Conservation (phyloP, 2,329 filamentous ascomycete genomes). For the Neocucurbitaria cava region DNA sequence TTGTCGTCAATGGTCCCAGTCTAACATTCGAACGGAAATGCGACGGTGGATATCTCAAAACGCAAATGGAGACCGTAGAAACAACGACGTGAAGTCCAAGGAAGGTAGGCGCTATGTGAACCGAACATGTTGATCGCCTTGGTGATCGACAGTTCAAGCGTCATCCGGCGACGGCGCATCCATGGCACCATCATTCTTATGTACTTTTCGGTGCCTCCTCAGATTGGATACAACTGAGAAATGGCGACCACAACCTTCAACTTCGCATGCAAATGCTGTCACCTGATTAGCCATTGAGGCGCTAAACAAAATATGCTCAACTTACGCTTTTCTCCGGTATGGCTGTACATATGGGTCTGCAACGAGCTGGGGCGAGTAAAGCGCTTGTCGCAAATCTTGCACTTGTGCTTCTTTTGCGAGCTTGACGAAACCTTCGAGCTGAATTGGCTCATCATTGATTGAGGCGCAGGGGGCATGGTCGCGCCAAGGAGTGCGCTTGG, state of each 20-base stretch:
- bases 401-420: slow-evolving; percentile 99
- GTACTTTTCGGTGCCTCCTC: slow-evolving; percentile 92
- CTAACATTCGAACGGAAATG: slow-evolving; percentile 37
- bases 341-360: slow-evolving; percentile 98
- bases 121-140: slow-evolving; percentile 26
- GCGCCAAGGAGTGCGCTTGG: slow-evolving; percentile 69
- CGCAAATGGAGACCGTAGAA: slow-evolving; percentile 29
- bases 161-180: slow-evolving; percentile 59
- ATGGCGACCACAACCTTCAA: slow-evolving; percentile 91
- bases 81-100: slow-evolving; percentile 18
- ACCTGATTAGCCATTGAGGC: slow-evolving; percentile 11
- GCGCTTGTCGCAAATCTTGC: slow-evolving; percentile 97
- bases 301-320: slow-evolving; percentile 28
- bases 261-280: slow-evolving; percentile 89
- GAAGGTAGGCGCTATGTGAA: slow-evolving; percentile 8
- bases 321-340: slow-evolving; percentile 98
- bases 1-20: slow-evolving; percentile 29
- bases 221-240: slow-evolving; percentile 98
- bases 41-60: slow-evolving; percentile 49
- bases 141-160: slow-evolving; percentile 40
- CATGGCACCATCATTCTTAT: slow-evolving; percentile 72
- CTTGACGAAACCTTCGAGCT: slow-evolving; percentile 95
- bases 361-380: slow-evolving; percentile 94
- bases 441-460: slow-evolving; percentile 99
- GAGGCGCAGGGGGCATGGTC: slow-evolving; percentile 79